These are phyloP conservation scores for Aspergillus arachidicola DNA, from an alignment of 2,329 filamentous ascomycete genomes.

Conservation along the genomic window DNA sequence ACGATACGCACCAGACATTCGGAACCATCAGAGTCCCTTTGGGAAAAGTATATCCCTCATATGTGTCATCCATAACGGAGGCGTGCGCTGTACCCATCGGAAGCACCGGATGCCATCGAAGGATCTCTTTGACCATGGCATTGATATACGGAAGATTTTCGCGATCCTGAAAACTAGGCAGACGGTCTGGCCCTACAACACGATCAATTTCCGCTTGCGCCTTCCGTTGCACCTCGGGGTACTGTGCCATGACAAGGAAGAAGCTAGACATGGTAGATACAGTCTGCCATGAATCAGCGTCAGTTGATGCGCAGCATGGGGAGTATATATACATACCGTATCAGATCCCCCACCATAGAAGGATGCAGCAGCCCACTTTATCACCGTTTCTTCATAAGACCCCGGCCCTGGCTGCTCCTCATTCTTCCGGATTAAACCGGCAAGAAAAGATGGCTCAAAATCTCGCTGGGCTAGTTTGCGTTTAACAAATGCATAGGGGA, in stretches of 20 bases:
- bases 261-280: slow-evolving; percentile 46
- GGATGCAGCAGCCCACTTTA: slow-evolving; percentile 36
- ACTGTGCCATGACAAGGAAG: slow-evolving; percentile 56
- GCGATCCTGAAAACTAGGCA: slow-evolving; percentile 42
- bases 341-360: slow-evolving; percentile 48
- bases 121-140: slow-evolving; percentile 39
- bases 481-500: slow-evolving; percentile 49
- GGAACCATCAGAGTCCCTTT: slow-evolving; percentile 38
- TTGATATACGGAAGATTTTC: slow-evolving; percentile 37
- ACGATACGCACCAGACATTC: slow-evolving; percentile 39
- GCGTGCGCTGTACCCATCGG: slow-evolving; percentile 34
- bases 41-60: slow-evolving; percentile 30
- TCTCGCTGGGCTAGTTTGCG: slow-evolving; percentile 39
- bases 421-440: slow-evolving; percentile 38
- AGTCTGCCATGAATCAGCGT: slow-evolving; percentile 32
- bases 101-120: slow-evolving; percentile 37
- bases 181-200: slow-evolving; percentile 34
- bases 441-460: slow-evolving; percentile 43
- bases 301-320: not conserved
- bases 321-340: slow-evolving; percentile 29
- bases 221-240: slow-evolving; percentile 54
- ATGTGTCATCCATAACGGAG: slow-evolving; percentile 29
- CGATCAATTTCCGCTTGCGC: slow-evolving; percentile 48
- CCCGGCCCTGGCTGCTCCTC: slow-evolving; percentile 20
- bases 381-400: slow-evolving; percentile 30